A percentile compares a stretch with the other conserved stretches of the same genome.
Conservation (phyloP, 2,329 filamentous ascomycete genomes). For the Thielaviopsis populi region DNA sequence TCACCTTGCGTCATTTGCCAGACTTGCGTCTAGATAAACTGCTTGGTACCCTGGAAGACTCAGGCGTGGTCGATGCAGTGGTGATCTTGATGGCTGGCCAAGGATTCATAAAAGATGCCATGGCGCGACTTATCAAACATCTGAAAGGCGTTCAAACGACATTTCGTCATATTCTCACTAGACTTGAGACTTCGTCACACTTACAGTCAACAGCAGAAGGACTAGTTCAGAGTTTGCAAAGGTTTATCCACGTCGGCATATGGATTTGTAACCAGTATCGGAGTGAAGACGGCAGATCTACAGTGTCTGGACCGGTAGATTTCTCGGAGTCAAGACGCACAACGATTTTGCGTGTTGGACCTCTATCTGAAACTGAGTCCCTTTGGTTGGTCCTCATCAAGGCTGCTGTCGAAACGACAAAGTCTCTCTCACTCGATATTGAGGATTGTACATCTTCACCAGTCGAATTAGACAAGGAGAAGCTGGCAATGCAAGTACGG, state of each 20-base stretch:
- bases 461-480: conserved; percentile 36
- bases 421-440: conserved; percentile 17
- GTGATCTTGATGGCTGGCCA: conserved; percentile 82
- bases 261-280: conserved; percentile 80
- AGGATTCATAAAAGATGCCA: conserved; percentile 67
- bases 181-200: conserved; percentile 36
- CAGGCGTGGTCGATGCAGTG: conserved; percentile 80
- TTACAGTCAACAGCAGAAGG: conserved; percentile 54
- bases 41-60: conserved; percentile 75
- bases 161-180: conserved; percentile 56
- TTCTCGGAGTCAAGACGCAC: not conserved
- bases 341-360: conserved; percentile 22
- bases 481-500: conserved; percentile 53
- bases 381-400: conserved; percentile 50
- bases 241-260: conserved; percentile 82
- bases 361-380: conserved; percentile 37
- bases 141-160: conserved; percentile 65
- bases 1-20: conserved; percentile 58
- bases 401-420: conserved; percentile 42
- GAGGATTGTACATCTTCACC: conserved; percentile 17
- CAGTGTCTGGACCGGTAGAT: not conserved
- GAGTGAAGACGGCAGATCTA: not conserved
- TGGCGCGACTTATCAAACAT: conserved; percentile 72
- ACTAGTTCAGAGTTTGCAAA: conserved; percentile 63
- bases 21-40: conserved; percentile 68